Evolutionary conservation across 148 eudicot genomes (phyloP).

Genomic region (Nyssa sinensis): DNA sequence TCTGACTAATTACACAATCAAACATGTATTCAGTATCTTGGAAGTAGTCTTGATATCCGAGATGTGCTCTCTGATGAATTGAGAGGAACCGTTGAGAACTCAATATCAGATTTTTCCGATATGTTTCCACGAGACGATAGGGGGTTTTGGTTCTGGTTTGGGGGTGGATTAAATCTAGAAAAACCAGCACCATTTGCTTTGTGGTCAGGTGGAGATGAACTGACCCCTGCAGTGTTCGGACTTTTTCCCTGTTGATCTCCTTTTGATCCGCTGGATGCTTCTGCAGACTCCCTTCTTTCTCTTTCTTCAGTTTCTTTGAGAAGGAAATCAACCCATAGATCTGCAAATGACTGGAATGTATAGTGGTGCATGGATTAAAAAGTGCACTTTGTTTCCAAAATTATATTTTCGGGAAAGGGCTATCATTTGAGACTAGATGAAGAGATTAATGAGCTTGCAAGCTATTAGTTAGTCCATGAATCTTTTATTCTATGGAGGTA

Average conservation of each 20-base stretch:
- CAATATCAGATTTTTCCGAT: conserved; percentile 48
- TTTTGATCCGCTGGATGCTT: conserved; percentile 26
- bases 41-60: conserved; percentile 35
- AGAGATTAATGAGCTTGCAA: not conserved
- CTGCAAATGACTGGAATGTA: conserved; percentile 79
- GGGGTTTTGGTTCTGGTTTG: conserved; percentile 25
- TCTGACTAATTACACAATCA: conserved; percentile 37
- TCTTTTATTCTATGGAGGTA: not conserved
- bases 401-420: not conserved
- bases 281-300: conserved; percentile 71
- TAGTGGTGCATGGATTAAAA: not conserved
- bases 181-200: conserved; percentile 29
- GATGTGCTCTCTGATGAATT: conserved; percentile 57
- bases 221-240: conserved; percentile 22
- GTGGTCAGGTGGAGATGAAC: conserved; percentile 32
- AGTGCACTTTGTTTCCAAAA: not conserved
- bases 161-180: conserved; percentile 32
- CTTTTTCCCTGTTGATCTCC: conserved; percentile 27
- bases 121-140: conserved; percentile 34
- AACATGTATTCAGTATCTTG: conserved; percentile 36
- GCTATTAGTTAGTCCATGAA: not conserved
- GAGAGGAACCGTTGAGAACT: conserved; percentile 94
- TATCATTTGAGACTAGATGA: not conserved
- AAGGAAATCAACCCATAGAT: conserved; percentile 97
- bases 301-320: conserved; percentile 91